A percentile compares a stretch with the other conserved stretches of the same genome.
These are phyloP conservation scores for Emergomyces africanus DNA, from an alignment of 2,329 filamentous ascomycete species.

Conservation along the genomic window DNA sequence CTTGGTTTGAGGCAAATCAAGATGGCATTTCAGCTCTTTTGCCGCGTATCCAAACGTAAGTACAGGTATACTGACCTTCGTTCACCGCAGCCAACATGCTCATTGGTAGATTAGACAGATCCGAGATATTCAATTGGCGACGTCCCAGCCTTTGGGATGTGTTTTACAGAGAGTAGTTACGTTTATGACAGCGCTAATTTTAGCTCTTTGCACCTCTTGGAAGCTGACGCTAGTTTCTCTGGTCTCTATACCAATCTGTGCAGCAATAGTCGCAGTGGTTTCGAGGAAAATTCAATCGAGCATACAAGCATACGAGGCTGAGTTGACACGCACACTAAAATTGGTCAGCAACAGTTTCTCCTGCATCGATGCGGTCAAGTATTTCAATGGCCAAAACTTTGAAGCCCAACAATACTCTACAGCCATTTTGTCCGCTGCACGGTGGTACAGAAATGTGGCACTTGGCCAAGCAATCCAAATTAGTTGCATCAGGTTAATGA, in stretches of 20 bases:
- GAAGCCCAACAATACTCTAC: slow-evolving; percentile 55
- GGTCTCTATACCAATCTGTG: slow-evolving; percentile 56
- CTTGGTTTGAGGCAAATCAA: slow-evolving; percentile 66
- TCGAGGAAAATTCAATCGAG: slow-evolving; percentile 50
- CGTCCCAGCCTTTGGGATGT: slow-evolving; percentile 66
- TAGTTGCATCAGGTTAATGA: slow-evolving; percentile 59
- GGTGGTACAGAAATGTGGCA: slow-evolving; percentile 55
- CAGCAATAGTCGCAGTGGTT: slow-evolving; percentile 46
- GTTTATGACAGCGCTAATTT: slow-evolving; percentile 49
- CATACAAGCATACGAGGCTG: slow-evolving; percentile 55
- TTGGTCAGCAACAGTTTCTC: slow-evolving; percentile 55
- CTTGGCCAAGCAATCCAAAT: slow-evolving; percentile 58
- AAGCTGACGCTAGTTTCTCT: slow-evolving; percentile 69
- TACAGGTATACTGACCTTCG: slow-evolving; percentile 1
- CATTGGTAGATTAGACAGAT: slow-evolving; percentile 54
- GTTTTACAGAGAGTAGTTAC: slow-evolving; percentile 53
- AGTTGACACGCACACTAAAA: slow-evolving; percentile 59
- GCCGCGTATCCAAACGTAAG: slow-evolving; percentile 60
- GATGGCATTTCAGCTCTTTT: slow-evolving; percentile 62
- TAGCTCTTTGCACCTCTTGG: slow-evolving; percentile 75
- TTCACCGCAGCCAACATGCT: neutral
- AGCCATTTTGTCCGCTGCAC: slow-evolving; percentile 46
- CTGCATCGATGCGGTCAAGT: slow-evolving; percentile 76
- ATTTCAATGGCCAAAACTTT: slow-evolving; percentile 60
- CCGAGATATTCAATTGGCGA: slow-evolving; percentile 66